Base-by-base conservation (phyloP, 2,329 filamentous ascomycete genomes). In the Helotiales sp. region DNA sequence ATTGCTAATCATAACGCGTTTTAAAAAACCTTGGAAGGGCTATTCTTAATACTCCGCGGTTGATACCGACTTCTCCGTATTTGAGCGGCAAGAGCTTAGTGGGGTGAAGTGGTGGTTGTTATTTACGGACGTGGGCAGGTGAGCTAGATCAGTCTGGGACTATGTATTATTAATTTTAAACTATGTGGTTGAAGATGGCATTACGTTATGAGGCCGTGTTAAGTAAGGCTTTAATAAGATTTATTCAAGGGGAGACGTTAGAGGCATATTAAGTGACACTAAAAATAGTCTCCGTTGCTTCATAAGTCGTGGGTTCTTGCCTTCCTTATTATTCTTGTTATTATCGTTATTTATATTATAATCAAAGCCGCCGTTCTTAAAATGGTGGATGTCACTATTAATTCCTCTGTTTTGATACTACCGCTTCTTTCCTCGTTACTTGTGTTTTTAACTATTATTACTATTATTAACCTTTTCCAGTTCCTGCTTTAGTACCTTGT, bases 21-120 rank as follows among this genome's bases (percentile, higher is more conserved):
- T 68, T 24, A 72, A 28, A 47, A 71, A 72, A 20, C 68, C 63
- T 67, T 69, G 34, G 63, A 73, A 69, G 32, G 64, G 66, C 70
- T 52, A 70, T 64, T 73, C 63, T 37, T 65, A 64, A 68, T 69
- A 73, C 40, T 69, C 52, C 40, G 66, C 66, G 61, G 64, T 32
- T 68, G 59, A 58, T 66, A 26, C 63, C 34, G 63, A 60, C 26
- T 69, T 28, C 63, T 32, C 20, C 15, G 59, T n/a, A 63, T n/a
- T 26, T 15, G 66, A 65, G 55, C 59, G 61, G 40, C 47, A 61
- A 69, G 65, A 71, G 37, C 34, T 66, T 63, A 20, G 60, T 66
- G 58, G 15, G 49, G 62, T 34, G 54, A 58, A 45, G 60, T 68
- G 40, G 17, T 69, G 43, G 15, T 55, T 45, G 50, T 59, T 37